phyloP scores from a whole-genome alignment of 1,284 basidiomycete species.

The Cryptococcus floricola region DNA sequence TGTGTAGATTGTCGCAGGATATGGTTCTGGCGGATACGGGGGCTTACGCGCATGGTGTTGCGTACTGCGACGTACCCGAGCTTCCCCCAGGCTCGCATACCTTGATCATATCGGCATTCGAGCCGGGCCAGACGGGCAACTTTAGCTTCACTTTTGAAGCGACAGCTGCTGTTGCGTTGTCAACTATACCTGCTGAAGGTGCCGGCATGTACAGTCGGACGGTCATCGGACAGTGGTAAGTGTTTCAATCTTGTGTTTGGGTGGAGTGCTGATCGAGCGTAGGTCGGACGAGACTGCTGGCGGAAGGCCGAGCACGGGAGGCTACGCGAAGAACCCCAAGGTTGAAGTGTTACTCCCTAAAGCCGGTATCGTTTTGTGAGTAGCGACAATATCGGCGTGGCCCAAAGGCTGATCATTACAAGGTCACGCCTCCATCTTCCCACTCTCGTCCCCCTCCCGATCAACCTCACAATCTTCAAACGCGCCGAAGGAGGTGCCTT shows the following conservation, averaged over 20 bases:
- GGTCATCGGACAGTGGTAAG: conserved; percentile 66
- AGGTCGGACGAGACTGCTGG: conserved; percentile 59
- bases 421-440: conserved; percentile 24
- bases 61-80: conserved; percentile 54
- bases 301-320: conserved; percentile 63
- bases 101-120: conserved; percentile 75
- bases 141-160: conserved; percentile 66
- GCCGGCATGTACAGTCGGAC: conserved; percentile 81
- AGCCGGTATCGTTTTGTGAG: conserved; percentile 61
- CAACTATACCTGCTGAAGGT: conserved; percentile 63
- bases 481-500: conserved; percentile 32
- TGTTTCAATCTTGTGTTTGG: conserved; percentile 4
- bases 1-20: conserved; percentile 53
- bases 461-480: conserved; percentile 49
- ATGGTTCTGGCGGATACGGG: conserved; percentile 72
- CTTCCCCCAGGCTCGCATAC: conserved; percentile 71
- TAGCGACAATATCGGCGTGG: conserved; percentile 10
- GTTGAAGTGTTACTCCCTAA: conserved; percentile 61
- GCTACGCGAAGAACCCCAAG: conserved; percentile 64
- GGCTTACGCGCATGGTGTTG: conserved; percentile 74
- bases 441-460: conserved; percentile 22
- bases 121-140: conserved; percentile 62
- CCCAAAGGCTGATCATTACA: not conserved
- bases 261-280: not conserved
- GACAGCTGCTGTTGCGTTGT: conserved; percentile 51